Evolutionary conservation across 345 rosid genomes (phyloP).

Genomic region (Lumnitzera racemosa): DNA sequence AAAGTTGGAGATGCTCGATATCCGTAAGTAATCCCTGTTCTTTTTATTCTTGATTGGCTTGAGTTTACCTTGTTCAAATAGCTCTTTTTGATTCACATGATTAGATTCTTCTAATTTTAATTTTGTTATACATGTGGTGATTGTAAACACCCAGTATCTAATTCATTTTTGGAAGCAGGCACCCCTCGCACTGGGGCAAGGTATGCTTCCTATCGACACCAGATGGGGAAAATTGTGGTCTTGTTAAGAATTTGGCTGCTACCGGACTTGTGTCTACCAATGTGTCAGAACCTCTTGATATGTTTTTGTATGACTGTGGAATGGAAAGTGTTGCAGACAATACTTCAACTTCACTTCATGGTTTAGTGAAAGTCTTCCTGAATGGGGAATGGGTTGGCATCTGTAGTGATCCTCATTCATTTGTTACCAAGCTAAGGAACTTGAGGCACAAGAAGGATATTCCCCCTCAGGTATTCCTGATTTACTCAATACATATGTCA

Average conservation of each 20-base stretch:
- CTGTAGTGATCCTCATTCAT: conserved; percentile 45
- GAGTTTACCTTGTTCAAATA: too few relatives aligned
- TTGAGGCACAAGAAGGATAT: conserved; percentile 53
- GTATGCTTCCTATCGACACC: conserved; percentile 92
- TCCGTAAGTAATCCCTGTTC: conserved; percentile 55
- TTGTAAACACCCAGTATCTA: too few relatives aligned
- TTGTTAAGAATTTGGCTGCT: conserved; percentile 73
- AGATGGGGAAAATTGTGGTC: conserved; percentile 98
- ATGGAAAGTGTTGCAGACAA: conserved; percentile 62
- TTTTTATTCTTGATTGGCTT: not conserved
- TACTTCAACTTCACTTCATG: conserved; percentile 34
- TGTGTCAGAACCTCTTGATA: conserved; percentile 36
- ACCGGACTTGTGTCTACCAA: conserved; percentile 75
- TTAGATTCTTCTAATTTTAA: too few relatives aligned
- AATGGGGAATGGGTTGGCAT: conserved; percentile 93
- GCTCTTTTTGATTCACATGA: too few relatives aligned
- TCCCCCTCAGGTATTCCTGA: conserved; percentile 47
- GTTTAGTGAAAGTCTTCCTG: conserved; percentile 54
- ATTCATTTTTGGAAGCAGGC: conserved; percentile 34
- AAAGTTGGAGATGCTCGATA: conserved; percentile 98
- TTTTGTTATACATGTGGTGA: too few relatives aligned
- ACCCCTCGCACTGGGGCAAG: conserved; percentile 98
- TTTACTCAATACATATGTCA: not conserved
- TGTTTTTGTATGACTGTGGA: conserved; percentile 42
- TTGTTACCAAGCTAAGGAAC: conserved; percentile 51